Evolutionary conservation across 192 early-diverging fungal genomes (phyloP), one percentile per base, ranked within the genome.

Genomic region (Coemansia sp.): DNA sequence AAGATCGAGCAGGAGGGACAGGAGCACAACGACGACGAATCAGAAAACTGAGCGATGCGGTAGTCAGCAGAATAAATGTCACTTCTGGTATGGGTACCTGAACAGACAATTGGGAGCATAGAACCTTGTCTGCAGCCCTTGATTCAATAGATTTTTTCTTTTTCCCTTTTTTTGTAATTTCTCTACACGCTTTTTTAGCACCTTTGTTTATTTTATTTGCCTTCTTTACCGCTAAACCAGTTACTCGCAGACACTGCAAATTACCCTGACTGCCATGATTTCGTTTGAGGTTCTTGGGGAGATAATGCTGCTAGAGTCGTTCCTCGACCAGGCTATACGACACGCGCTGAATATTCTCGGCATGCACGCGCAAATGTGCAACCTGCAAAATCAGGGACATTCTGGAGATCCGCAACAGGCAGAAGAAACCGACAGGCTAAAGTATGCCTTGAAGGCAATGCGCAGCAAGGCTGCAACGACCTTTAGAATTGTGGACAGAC

Each of bases 281-380:
- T 43, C 34, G 9, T 67, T 66, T 12, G 64, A 56, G 39, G 52
- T 51, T 14, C 64, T 73, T 33, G 74, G 71, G 4, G 60, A 69
- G 61, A 41, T 59, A 17, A 66, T 77, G 75, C 66, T 82, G 22
- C 68, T 82, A 11, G 79, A 82, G 41, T 76, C 79, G 11, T 76
- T 82, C 51, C 56, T 74, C 1, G 65, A 82, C 57, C 74, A 74
- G 36, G 71, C 79, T 32, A 61, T 61, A n/a, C 65, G 79, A 17
- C 62, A 71, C 38, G 67, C 74, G 4, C 62, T 76, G 37, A 32
- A 28, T 11, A 67, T 51, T 33, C 72, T 82, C 15, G 51, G 51
- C 12, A 67, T 76, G 62, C 79, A 75, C 20, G 52, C 51, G 33
- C 65, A 56, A 11, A 62, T 82, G 41, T 71, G 68, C 12, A 67